phyloP scores from a whole-genome alignment of 2,329 filamentous ascomycete species.

The Aspergillus quadricinctus region DNA sequence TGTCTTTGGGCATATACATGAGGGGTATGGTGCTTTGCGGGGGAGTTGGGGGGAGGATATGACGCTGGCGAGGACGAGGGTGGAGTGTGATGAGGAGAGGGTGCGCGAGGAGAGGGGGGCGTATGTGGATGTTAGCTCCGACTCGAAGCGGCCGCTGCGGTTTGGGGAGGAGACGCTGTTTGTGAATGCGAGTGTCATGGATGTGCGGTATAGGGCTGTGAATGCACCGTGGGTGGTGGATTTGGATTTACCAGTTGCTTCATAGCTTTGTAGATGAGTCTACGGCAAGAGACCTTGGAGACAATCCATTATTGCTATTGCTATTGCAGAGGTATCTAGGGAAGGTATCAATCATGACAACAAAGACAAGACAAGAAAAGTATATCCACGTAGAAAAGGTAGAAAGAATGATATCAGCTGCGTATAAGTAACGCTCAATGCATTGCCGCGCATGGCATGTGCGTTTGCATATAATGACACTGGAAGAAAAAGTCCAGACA shows the following conservation, averaged over 20 bases:
- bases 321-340: conserved; percentile 4
- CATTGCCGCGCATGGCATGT: conserved; percentile 8
- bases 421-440: conserved; percentile 14
- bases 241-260: conserved; percentile 41
- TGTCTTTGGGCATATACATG: too few species aligned
- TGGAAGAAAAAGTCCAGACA: conserved; percentile 18
- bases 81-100: conserved; percentile 22
- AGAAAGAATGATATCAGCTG: neutral
- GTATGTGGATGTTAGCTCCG: conserved; percentile 31
- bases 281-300: neutral
- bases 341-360: conserved; percentile 6
- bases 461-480: neutral
- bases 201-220: conserved; percentile 43
- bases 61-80: conserved; percentile 11
- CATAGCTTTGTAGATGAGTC: too few species aligned
- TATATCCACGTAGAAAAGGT: conserved; percentile 5
- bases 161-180: conserved; percentile 52
- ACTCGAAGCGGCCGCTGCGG: conserved; percentile 26
- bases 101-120: conserved; percentile 29
- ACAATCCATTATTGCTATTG: neutral
- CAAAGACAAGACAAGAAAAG: conserved; percentile 8
- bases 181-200: conserved; percentile 57
- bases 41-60: neutral
- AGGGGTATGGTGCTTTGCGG: too few species aligned
- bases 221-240: conserved; percentile 57